These are phyloP conservation scores for Cystobasidium sp. DNA, from an alignment of 1,284 basidiomycete species.

Conservation along the genomic window DNA sequence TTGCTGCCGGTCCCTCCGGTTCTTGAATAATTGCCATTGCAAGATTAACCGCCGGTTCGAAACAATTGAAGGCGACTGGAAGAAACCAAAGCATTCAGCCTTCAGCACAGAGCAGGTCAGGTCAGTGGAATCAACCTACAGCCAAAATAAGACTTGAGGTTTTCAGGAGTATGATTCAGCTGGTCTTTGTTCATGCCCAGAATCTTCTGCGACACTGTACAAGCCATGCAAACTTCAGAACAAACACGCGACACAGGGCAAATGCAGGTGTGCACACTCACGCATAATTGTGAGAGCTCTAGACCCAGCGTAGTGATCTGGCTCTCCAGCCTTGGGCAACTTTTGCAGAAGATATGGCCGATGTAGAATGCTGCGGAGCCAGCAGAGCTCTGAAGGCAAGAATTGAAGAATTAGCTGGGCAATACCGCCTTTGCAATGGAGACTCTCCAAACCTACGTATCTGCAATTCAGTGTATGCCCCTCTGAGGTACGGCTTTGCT, in stretches of 20 bases:
- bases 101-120: not conserved
- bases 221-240: not conserved
- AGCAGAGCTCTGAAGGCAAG: constrained; percentile 1
- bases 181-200: constrained; percentile 14
- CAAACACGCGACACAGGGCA: no score
- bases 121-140: not conserved
- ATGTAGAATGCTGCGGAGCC: constrained; percentile 35
- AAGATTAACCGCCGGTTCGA: constrained; percentile 35
- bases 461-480: not conserved
- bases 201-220: constrained; percentile 21
- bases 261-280: not conserved
- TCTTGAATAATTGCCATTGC: constrained; percentile 35
- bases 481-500: constrained; percentile 29
- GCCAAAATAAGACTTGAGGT: constrained; percentile 25
- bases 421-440: not conserved
- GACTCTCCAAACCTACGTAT: constrained; percentile 3
- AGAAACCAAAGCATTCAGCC: not conserved
- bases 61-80: constrained; percentile 33
- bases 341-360: constrained; percentile 42
- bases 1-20: constrained; percentile 10
- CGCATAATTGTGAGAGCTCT: constrained; percentile 15
- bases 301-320: constrained; percentile 39
- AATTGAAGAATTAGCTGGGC: not conserved
- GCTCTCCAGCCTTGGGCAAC: constrained; percentile 27
- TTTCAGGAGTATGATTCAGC: constrained; percentile 12